phyloP scores from a whole-genome alignment of 768 basidiomycete genomes.

The Agaricus subrufescens region DNA sequence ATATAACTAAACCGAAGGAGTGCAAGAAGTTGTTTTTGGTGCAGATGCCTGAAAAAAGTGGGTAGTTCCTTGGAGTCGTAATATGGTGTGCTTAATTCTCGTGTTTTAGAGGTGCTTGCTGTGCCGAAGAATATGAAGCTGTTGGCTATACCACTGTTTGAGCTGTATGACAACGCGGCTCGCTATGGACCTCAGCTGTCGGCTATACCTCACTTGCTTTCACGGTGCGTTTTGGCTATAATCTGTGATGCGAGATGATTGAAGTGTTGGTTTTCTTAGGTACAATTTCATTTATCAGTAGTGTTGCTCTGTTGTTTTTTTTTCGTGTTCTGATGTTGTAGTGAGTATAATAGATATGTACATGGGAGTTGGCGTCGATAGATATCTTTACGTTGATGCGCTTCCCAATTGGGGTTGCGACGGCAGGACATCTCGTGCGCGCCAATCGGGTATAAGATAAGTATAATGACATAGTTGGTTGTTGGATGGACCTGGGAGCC shows the following conservation, averaged over 20 bases:
- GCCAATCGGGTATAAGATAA: no score
- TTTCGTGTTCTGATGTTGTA: no score
- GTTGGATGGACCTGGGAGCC: no score
- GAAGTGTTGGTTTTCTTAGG: slow-evolving; percentile 65
- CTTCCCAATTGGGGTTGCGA: no score
- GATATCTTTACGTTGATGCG: no score
- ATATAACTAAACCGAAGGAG: slow-evolving; percentile 97
- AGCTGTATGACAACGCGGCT: slow-evolving; percentile 96
- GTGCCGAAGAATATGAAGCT: slow-evolving; percentile 99
- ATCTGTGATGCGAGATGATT: slow-evolving; percentile 15
- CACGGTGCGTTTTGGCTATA: slow-evolving; percentile 20
- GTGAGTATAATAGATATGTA: no score
- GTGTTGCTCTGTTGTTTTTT: background rate
- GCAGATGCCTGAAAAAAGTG: slow-evolving; percentile 92
- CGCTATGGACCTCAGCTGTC: slow-evolving; percentile 93
- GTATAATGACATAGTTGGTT: no score
- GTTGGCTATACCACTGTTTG: slow-evolving; percentile 92
- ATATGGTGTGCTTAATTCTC: background rate
- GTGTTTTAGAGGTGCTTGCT: slow-evolving; percentile 76
- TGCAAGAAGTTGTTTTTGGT: slow-evolving; percentile 95
- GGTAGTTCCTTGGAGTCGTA: slow-evolving; percentile 23
- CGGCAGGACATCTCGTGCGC: no score
- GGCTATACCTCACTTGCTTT: slow-evolving; percentile 89
- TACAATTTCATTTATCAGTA: slow-evolving; percentile 82
- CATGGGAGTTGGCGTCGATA: no score